Evolutionary conservation across 306 rosid species (phyloP).

Genomic region (Sesbania bispinosa): DNA sequence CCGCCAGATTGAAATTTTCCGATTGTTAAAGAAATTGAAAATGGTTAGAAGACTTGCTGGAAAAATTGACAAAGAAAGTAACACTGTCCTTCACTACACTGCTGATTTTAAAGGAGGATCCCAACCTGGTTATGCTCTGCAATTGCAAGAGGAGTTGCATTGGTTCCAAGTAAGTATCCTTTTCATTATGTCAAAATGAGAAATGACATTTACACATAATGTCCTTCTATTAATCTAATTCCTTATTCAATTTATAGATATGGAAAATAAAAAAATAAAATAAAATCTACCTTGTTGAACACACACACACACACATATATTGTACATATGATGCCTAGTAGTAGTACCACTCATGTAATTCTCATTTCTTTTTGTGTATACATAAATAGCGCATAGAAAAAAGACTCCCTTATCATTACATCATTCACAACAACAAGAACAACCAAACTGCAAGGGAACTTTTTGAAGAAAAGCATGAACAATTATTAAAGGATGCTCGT

Average conservation of each 20-base stretch:
- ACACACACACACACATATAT: too few species aligned
- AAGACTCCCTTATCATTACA: slow-evolving; percentile 32
- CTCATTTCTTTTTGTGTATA: too few species aligned
- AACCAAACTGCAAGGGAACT: slow-evolving; percentile 26
- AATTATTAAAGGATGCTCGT: slow-evolving; percentile 20
- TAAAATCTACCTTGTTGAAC: too few species aligned
- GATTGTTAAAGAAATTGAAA: slow-evolving; percentile 23
- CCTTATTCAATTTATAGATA: not conserved
- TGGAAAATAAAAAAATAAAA: too few species aligned
- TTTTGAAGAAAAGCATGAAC: slow-evolving; percentile 24
- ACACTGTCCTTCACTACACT: slow-evolving; percentile 37
- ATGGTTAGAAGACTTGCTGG: slow-evolving; percentile 26
- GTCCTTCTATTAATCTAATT: not conserved
- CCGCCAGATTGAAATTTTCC: slow-evolving; percentile 23
- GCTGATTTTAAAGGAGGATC: slow-evolving; percentile 32
- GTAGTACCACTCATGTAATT: too few species aligned
- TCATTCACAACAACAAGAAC: slow-evolving; percentile 19
- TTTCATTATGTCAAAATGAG: not conserved
- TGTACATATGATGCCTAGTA: too few species aligned
- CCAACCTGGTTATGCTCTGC: slow-evolving; percentile 44
- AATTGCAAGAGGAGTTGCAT: slow-evolving; percentile 39
- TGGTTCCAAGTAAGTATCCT: slow-evolving; percentile 37
- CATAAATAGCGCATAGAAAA: slow-evolving; percentile 28
- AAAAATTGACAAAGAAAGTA: slow-evolving; percentile 27
- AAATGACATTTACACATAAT: not conserved